A percentile compares a stretch with the other conserved stretches of the same genome.
phyloP scores from a whole-genome alignment of 495 filamentous ascomycete species.

The Aspergillus olivimuriae region DNA sequence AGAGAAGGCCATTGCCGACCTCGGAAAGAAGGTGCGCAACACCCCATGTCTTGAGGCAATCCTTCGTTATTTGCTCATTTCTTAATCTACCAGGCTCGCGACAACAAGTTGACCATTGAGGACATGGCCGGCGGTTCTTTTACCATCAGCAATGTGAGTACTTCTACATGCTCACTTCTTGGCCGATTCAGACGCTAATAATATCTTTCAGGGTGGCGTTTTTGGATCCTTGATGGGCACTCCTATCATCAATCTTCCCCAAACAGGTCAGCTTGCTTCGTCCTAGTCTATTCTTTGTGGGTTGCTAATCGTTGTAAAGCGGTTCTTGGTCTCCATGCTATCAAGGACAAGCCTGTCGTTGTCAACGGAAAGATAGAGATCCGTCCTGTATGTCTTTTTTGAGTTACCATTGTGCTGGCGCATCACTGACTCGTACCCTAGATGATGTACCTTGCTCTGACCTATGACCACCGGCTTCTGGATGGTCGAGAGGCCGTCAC shows the following conservation, averaged over 20 bases:
- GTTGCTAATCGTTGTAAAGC: slow-evolving; percentile 35
- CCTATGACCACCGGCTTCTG: slow-evolving; percentile 92
- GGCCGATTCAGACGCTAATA: slow-evolving; percentile 9
- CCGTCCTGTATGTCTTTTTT: slow-evolving; percentile 57
- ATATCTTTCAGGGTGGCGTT: slow-evolving; percentile 51
- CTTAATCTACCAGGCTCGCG: slow-evolving; percentile 59
- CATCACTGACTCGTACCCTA: slow-evolving; percentile 25
- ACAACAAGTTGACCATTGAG: slow-evolving; percentile 96
- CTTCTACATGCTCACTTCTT: not conserved
- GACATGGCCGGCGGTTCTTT: slow-evolving; percentile 99
- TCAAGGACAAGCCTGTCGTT: slow-evolving; percentile 88
- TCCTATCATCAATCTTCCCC: slow-evolving; percentile 97
- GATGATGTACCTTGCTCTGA: slow-evolving; percentile 99
- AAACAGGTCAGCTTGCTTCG: slow-evolving; percentile 55
- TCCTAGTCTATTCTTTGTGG: not conserved
- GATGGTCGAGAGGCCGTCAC: slow-evolving; percentile 95
- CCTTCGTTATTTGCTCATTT: slow-evolving; percentile 1
- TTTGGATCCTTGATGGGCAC: slow-evolving; percentile 90
- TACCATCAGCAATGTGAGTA: slow-evolving; percentile 87
- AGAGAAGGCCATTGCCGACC: slow-evolving; percentile 84
- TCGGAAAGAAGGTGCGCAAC: slow-evolving; percentile 78
- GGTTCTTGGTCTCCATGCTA: slow-evolving; percentile 93
- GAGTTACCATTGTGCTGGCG: not conserved
- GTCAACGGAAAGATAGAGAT: slow-evolving; percentile 91
- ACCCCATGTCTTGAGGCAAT: not conserved